Conservation (phyloP, 1,284 basidiomycete species). For the Peniophora sp. region DNA sequence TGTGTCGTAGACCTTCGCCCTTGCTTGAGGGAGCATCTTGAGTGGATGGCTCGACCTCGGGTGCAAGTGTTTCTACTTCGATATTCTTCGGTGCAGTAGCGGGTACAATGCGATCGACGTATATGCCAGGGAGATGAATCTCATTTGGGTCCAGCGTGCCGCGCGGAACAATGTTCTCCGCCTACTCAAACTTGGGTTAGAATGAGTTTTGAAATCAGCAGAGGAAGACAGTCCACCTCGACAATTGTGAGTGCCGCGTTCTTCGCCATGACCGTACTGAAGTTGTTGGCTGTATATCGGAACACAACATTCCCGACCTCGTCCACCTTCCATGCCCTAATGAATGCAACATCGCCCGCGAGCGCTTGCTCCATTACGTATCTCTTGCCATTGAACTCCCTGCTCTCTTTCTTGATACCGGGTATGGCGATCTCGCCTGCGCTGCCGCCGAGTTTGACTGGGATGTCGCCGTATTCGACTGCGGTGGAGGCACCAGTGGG, state of each 20-base stretch:
- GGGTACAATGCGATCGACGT: constrained; percentile 81
- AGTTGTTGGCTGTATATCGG: constrained; percentile 87
- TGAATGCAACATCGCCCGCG: constrained; percentile 81
- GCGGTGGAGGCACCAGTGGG: constrained; percentile 91
- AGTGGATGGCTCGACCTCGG: constrained; percentile 19
- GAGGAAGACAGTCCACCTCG: constrained; percentile 50
- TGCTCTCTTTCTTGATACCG: constrained; percentile 74
- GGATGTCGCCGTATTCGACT: constrained; percentile 72
- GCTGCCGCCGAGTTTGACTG: constrained; percentile 66
- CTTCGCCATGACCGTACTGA: constrained; percentile 80
- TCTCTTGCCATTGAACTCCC: constrained; percentile 74
- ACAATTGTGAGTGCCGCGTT: constrained; percentile 90
- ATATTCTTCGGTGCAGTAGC: constrained; percentile 76
- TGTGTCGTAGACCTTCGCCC: constrained; percentile 47
- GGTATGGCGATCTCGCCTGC: constrained; percentile 56
- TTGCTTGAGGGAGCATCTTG: constrained; percentile 32
- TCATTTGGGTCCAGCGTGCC: constrained; percentile 80
- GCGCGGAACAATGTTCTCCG: constrained; percentile 86
- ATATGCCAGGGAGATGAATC: constrained; percentile 82
- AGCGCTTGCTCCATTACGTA: constrained; percentile 88
- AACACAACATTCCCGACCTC: constrained; percentile 84
- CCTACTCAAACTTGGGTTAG: constrained; percentile 32
- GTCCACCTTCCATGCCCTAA: constrained; percentile 94
- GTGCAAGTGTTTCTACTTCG: constrained; percentile 67
- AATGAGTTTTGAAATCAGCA: background rate